Base-by-base conservation (phyloP, 495 filamentous ascomycete genomes). In the Penicillium pulvis region DNA sequence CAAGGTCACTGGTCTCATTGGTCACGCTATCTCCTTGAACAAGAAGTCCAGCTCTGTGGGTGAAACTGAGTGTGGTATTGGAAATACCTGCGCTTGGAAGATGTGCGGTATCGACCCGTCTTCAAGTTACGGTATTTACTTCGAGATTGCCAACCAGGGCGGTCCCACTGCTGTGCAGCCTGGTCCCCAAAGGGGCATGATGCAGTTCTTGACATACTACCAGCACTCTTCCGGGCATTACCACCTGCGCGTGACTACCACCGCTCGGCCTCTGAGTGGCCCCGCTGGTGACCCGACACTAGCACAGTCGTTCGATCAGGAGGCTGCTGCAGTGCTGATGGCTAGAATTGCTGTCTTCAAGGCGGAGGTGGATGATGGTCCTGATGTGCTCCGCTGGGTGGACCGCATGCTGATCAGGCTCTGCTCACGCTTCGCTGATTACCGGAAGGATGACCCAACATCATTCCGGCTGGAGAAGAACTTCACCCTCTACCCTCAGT, bases 41-140 rank as follows among this genome's bases (percentile, higher is more conserved):
- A 99, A 98, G 80, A 99, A 99, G 70, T 97, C 94, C 2, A 87
- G 89, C 10, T 96, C 91, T 6, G 95, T 99, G 28, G 95, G 95
- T 45, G 95, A 99, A 77, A 98, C 94, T 0, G 95, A 99, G 71
- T 95, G 92, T 72, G 95, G 95, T 63, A 97, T 98, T 65, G 95
- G 95, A 67, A 98, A 98, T 68, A 99, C 95, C 7, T 98, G 95
- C 75, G 93, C 92, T 2, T 99, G 95, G 95, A 99, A 98, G 77
- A 97, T 99, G 92, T 98, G 94, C 66, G 91, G 91, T 57, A 97
- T 99, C 59, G 92, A 97, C 64, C 95, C 95, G 30, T 87, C 86
- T 51, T 86, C 94, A 28, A 96, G 92, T 64, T 97, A 97, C 62
- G 95, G 92, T 51, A 82, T 98, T 59, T 99, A 98, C 79, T 99